Evolutionary conservation across 129 eudicot species (phyloP).

Genomic region (Chrysanthemum lavandulifolium): DNA sequence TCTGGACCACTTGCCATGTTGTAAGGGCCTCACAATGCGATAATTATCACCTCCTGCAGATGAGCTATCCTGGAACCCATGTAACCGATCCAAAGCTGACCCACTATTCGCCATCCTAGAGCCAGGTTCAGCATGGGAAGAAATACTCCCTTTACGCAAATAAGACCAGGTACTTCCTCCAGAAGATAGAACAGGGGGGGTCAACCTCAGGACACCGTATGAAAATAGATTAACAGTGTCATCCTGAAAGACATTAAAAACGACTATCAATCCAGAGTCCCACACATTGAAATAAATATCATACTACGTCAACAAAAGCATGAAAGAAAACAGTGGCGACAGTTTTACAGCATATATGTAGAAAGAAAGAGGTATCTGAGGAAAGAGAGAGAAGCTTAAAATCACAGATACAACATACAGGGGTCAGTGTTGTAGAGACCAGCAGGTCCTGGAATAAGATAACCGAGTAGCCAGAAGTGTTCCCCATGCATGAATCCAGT

Average conservation of each 20-base stretch:
- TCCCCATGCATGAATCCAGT: slow-evolving; percentile 72
- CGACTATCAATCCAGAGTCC: slow-evolving; percentile 2
- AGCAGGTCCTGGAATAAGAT: slow-evolving; percentile 90
- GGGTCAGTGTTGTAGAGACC: slow-evolving; percentile 83
- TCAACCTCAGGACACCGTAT: slow-evolving; percentile 65
- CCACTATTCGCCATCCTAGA: too few species aligned
- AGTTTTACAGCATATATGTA: background rate
- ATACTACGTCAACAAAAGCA: background rate
- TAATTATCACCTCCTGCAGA: slow-evolving; percentile 45
- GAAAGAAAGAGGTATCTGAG: slow-evolving; percentile 5
- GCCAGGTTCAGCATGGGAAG: slow-evolving; percentile 34
- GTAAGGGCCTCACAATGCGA: slow-evolving; percentile 70
- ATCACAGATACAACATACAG: slow-evolving; percentile 50
- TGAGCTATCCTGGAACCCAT: slow-evolving; percentile 47
- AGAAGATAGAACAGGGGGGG: slow-evolving; percentile 72
- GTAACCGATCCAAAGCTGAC: slow-evolving; percentile 45
- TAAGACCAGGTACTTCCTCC: slow-evolving; percentile 85
- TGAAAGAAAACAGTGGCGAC: background rate
- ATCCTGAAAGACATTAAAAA: slow-evolving; percentile 51
- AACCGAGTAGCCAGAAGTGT: slow-evolving; percentile 62
- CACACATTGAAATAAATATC: slow-evolving; percentile 9
- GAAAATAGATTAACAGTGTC: slow-evolving; percentile 77
- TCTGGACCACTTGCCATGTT: slow-evolving; percentile 78
- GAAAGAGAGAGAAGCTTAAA: background rate
- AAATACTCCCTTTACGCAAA: slow-evolving; percentile 61